These are phyloP conservation scores for Beauveria asiatica DNA, from an alignment of 2,329 filamentous ascomycete species.

Conservation along the genomic window DNA sequence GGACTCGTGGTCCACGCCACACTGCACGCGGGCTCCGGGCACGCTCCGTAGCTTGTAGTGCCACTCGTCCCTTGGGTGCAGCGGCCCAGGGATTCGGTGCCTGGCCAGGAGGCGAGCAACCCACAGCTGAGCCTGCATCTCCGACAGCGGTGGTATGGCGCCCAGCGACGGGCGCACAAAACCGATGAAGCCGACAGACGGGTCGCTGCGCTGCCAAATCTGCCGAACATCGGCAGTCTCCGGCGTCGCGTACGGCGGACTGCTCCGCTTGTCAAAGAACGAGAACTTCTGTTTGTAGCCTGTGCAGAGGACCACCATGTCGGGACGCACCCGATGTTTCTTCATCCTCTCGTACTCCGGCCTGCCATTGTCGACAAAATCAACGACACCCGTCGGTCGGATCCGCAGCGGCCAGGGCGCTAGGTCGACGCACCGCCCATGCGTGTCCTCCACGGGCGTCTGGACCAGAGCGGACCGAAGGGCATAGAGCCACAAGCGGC, in stretches of 20 bases:
- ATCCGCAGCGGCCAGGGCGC: constrained; percentile 33
- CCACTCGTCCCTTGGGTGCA: background rate
- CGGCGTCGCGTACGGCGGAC: constrained; percentile 30
- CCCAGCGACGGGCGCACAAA: constrained; percentile 35
- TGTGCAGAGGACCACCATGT: constrained; percentile 35
- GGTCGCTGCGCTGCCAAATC: constrained; percentile 35
- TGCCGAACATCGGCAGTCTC: constrained; percentile 40
- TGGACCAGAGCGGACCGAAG: constrained; percentile 28
- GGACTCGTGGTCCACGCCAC: background rate
- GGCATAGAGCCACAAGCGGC: constrained; percentile 14
- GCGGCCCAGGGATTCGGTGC: constrained; percentile 15
- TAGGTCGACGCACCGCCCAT: constrained; percentile 29
- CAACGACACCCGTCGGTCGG: constrained; percentile 22
- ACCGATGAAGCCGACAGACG: constrained; percentile 35
- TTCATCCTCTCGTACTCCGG: constrained; percentile 24
- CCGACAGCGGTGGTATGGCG: constrained; percentile 37
- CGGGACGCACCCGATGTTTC: constrained; percentile 25
- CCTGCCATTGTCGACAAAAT: constrained; percentile 25
- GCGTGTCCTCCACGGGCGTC: constrained; percentile 24
- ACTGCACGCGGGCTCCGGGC: background rate
- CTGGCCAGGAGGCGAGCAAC: constrained; percentile 25
- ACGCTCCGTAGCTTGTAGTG: background rate
- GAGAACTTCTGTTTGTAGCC: constrained; percentile 35
- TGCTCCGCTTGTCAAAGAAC: constrained; percentile 22
- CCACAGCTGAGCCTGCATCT: constrained; percentile 38